phyloP scores from a whole-genome alignment of 371 early-diverging fungal genomes.

The Apophysomyces trapeziformis region DNA sequence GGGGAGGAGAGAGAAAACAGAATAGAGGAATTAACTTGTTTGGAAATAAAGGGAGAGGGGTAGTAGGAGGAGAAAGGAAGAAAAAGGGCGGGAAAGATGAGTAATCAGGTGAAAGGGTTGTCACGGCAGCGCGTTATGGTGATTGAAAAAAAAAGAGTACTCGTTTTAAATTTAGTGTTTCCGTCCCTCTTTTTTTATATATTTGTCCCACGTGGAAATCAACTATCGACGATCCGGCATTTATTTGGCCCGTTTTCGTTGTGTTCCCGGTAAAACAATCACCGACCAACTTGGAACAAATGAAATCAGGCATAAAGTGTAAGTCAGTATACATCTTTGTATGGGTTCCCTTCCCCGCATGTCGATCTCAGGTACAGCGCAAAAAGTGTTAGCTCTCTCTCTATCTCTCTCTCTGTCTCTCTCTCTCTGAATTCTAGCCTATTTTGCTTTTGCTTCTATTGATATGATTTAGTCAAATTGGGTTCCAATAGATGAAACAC shows the following conservation, averaged over 20 bases:
- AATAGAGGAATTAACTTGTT: background rate
- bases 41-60: too few relatives aligned
- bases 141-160: background rate
- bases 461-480: too few relatives aligned
- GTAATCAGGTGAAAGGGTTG: conserved; percentile 1
- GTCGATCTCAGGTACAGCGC: background rate
- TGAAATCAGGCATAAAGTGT: too few relatives aligned
- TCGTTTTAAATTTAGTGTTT: background rate
- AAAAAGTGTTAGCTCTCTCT: background rate
- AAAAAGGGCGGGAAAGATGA: background rate
- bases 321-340: too few relatives aligned
- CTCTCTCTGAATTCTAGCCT: too few relatives aligned
- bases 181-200: background rate
- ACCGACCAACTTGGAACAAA: background rate
- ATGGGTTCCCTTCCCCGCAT: background rate
- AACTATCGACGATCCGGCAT: conserved; percentile 5
- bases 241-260: background rate
- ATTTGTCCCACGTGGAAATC: conserved; percentile 7
- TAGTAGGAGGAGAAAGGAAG: background rate
- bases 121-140: background rate
- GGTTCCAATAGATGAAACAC: too few relatives aligned
- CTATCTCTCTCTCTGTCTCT: too few relatives aligned
- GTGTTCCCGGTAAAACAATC: background rate
- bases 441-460: too few relatives aligned
- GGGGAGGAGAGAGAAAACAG: background rate